Base-by-base conservation (phyloP, 225 moss, liverwort and hornwort genomes). In the Rhytidiadelphus loreus region DNA sequence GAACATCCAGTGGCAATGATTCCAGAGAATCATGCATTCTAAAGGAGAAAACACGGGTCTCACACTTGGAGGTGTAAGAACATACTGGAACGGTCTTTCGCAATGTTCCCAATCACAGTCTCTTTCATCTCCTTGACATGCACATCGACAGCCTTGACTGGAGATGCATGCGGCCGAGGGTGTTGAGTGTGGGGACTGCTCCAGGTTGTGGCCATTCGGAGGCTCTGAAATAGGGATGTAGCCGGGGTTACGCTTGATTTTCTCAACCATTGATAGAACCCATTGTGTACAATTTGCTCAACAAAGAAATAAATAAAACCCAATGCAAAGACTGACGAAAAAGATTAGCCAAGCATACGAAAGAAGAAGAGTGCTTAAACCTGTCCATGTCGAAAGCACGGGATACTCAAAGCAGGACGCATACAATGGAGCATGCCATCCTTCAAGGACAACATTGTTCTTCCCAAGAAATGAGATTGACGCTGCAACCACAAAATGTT, bases 31-130 rank as follows among this genome's bases (percentile, higher is more conserved):
- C 22, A 71, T 30, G 50, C 59, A 50, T 62, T 46, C 46, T 9
- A 44, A 61, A 32, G 6, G 33, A 82, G 62, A 46, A 48, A 69
- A 21, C 11, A 28, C 29, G 35, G 26, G 20, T 17, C 58, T 86
- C 56, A 55, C 32, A 77, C 11, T 86, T 69, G 5, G 35, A 72
- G 43, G n/a, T 77, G 86, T 13, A 50, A 64, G 32, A 48, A 85
- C 81, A 66, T 88, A 94, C 94, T 88, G 77, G 89, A 86, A n/a
- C 82, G 69, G 55, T 87, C 91, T 84, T 83, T 88, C 7, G 88
- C 90, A 65, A 89, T 80, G 81, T 92, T 90, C 33, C 93, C 91
- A 83, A 94, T 88, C 82, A 93, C 79, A 30, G 79, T 94, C 77
- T 92, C 89, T 46, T 86, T 92, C 24, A 55, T 69, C 86, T 90